Evolutionary conservation across 1,284 basidiomycete species (phyloP).

Genomic region (Pseudozyma tsukubaensis): DNA sequence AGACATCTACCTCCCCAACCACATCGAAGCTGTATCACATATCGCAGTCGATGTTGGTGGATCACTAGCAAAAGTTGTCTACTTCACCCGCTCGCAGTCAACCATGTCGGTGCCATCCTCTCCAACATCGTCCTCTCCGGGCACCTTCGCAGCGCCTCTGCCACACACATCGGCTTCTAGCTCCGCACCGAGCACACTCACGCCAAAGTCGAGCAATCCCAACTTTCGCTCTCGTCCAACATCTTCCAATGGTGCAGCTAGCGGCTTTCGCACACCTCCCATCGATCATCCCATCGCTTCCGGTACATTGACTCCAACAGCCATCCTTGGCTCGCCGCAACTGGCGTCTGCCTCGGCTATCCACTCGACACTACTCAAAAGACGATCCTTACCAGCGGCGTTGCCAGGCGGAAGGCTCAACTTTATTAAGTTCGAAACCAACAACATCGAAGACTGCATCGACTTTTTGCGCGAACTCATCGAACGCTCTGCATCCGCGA

Average conservation of each 20-base stretch:
- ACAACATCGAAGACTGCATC: conserved; percentile 83
- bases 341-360: conserved; percentile 49
- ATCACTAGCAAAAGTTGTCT: conserved; percentile 96
- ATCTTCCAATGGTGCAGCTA: conserved; percentile 19
- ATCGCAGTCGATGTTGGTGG: conserved; percentile 77
- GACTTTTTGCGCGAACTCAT: conserved; percentile 89
- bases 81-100: conserved; percentile 77
- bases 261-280: conserved; percentile 46
- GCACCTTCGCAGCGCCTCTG: conserved; percentile 13
- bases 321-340: conserved; percentile 46
- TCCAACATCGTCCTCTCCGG: conserved; percentile 13
- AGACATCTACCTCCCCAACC: conserved; percentile 68
- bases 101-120: conserved; percentile 26
- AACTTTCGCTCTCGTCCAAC: conserved; percentile 48
- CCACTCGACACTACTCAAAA: conserved; percentile 55
- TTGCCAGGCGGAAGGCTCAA: conserved; percentile 90
- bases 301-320: conserved; percentile 60
- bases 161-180: conserved; percentile 12
- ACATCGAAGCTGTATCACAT: conserved; percentile 66
- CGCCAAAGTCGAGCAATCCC: conserved; percentile 31
- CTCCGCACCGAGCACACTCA: conserved; percentile 27
- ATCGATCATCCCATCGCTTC: conserved; percentile 40
- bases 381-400: conserved; percentile 60
- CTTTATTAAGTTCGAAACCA: conserved; percentile 96
- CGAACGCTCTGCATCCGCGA: conserved; percentile 84